Conservation (phyloP, 2,329 filamentous ascomycete genomes). For the Alternaria longipes region DNA sequence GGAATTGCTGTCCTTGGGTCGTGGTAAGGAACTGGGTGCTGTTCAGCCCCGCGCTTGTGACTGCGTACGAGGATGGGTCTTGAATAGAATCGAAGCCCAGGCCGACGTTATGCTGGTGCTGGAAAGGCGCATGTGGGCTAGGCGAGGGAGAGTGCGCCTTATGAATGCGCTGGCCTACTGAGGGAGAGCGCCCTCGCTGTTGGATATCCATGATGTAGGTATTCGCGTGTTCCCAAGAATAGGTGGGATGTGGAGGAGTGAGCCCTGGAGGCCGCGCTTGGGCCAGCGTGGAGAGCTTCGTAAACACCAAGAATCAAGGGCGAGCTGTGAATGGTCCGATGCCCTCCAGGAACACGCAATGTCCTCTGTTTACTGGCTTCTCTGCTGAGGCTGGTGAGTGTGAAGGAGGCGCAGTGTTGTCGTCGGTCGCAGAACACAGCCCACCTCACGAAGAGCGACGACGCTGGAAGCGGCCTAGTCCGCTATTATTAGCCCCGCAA, state of each 20-base stretch:
- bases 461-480: conserved; percentile 21
- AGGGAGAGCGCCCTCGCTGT: conserved; percentile 70
- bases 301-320: conserved; percentile 17
- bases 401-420: conserved; percentile 40
- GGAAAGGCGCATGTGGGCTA: conserved; percentile 65
- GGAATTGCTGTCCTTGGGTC: conserved; percentile 57
- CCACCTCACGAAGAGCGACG: conserved; percentile 24
- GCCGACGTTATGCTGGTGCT: conserved; percentile 63
- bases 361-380: conserved; percentile 25
- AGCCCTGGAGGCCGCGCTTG: conserved; percentile 33
- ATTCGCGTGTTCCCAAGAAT: conserved; percentile 45
- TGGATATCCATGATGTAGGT: conserved; percentile 61
- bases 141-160: conserved; percentile 75
- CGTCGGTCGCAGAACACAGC: conserved; percentile 20
- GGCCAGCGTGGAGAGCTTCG: conserved; percentile 21
- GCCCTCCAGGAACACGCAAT: conserved; percentile 29
- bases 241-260: conserved; percentile 25
- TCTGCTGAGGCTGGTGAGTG: conserved; percentile 41
- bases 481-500: conserved; percentile 20
- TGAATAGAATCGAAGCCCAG: conserved; percentile 44
- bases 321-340: conserved; percentile 35
- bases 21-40: conserved; percentile 55
- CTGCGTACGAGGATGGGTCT: conserved; percentile 56
- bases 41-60: conserved; percentile 50
- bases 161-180: conserved; percentile 66